Evolutionary conservation across 805 yeast genomes (phyloP), one percentile per base, ranked within the genome.

Genomic region (Scheffersomyces lignosus): DNA sequence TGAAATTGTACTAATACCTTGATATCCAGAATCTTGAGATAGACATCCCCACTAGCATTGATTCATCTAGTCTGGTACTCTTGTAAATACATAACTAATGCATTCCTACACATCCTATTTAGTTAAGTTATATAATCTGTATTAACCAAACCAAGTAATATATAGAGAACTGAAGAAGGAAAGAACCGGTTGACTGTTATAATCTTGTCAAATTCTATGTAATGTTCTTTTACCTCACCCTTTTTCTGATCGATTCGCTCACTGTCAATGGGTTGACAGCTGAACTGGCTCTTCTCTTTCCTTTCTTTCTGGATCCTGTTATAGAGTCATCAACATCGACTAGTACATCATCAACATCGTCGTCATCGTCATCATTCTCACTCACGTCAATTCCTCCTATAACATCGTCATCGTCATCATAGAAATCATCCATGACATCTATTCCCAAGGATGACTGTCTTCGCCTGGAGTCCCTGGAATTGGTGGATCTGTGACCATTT

Each of bases 1-100:
- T 91, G 50, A 87, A 83, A 56, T 66, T 91, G 41, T 87, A 85
- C 54, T 88, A 62, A 50, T 28, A 20, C 27, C 10, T 31, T 14
- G 13, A 15, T 27, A 27, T 18, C n/a, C n/a, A n/a, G n/a, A n/a
- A n/a, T n/a, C n/a, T n/a, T n/a, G n/a, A n/a, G n/a, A n/a, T n/a
- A n/a, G n/a, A n/a, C n/a, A n/a, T n/a, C n/a, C n/a, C n/a, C n/a
- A n/a, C n/a, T n/a, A n/a, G n/a, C n/a, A n/a, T n/a, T n/a, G n/a
- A n/a, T n/a, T n/a, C n/a, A n/a, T n/a, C n/a, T n/a, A n/a, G n/a
- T n/a, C n/a, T n/a, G n/a, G n/a, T n/a, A n/a, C n/a, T n/a, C n/a
- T n/a, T n/a, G n/a, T n/a, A n/a, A n/a, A n/a, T n/a, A n/a, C n/a
- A n/a, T n/a, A n/a, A n/a, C n/a, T n/a, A n/a, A n/a, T n/a, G n/a